These are phyloP conservation scores for Hortaea sp. DNA, from an alignment of 2,329 filamentous ascomycete genomes.

Conservation along the genomic window DNA sequence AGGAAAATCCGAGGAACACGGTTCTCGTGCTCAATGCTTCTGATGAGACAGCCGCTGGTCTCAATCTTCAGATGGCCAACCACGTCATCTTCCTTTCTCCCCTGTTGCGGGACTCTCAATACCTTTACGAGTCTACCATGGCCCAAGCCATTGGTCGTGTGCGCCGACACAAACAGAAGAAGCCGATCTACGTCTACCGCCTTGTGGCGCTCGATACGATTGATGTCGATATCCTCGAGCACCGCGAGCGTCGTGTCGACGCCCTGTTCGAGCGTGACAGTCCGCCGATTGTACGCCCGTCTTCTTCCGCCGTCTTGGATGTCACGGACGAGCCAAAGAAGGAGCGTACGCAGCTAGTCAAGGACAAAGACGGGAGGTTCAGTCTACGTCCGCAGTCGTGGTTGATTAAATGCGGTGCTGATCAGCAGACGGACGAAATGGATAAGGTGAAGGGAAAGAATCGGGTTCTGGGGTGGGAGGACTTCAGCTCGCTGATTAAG, in stretches of 20 bases:
- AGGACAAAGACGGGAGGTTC: slow-evolving; percentile 16
- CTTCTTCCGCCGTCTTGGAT: background rate
- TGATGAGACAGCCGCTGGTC: slow-evolving; percentile 48
- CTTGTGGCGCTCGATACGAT: slow-evolving; percentile 70
- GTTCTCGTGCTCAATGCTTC: slow-evolving; percentile 50
- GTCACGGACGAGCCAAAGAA: background rate
- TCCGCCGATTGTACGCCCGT: slow-evolving; percentile 7
- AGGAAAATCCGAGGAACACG: slow-evolving; percentile 26
- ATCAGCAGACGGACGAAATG: slow-evolving; percentile 1
- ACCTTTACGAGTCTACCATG: slow-evolving; percentile 49
- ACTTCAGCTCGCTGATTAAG: slow-evolving; percentile 25
- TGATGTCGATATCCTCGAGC: slow-evolving; percentile 38
- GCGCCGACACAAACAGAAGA: slow-evolving; percentile 48
- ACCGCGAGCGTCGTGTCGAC: slow-evolving; percentile 27
- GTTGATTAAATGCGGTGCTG: slow-evolving; percentile 11
- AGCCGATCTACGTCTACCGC: slow-evolving; percentile 51
- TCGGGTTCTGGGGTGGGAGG: slow-evolving; percentile 21
- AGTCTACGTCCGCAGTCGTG: slow-evolving; percentile 25
- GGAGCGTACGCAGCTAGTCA: slow-evolving; percentile 23
- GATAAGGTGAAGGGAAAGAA: slow-evolving; percentile 13
- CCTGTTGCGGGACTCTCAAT: slow-evolving; percentile 38
- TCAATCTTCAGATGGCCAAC: slow-evolving; percentile 53
- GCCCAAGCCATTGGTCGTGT: slow-evolving; percentile 54
- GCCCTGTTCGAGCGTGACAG: slow-evolving; percentile 15
- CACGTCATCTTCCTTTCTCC: slow-evolving; percentile 56